Conservation (phyloP, 345 rosid species). For the Cochlearia excelsa region DNA sequence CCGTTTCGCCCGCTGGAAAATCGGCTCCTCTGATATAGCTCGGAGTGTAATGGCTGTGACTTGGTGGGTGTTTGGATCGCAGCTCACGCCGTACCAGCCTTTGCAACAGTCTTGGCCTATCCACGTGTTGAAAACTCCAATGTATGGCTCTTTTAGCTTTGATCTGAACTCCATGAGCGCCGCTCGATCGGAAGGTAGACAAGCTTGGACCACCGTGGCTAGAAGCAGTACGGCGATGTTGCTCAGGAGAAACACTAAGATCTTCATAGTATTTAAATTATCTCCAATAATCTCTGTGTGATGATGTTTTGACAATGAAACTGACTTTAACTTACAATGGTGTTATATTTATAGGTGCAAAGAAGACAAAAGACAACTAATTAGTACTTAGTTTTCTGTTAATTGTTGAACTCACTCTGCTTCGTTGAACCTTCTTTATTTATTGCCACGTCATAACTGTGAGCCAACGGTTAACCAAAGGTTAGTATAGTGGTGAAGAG, state of each 20-base stretch:
- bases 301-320: too few relatives aligned
- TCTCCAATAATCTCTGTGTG: conserved; percentile 7
- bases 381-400: conserved; percentile 10
- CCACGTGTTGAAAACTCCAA: conserved; percentile 78
- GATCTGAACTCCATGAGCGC: conserved; percentile 58
- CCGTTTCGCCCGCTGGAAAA: conserved; percentile 59
- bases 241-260: not conserved
- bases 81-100: conserved; percentile 76
- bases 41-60: conserved; percentile 73
- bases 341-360: conserved; percentile 31
- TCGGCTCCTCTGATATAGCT: conserved; percentile 82
- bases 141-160: conserved; percentile 59
- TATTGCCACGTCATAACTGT: too few relatives aligned
- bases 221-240: conserved; percentile 25
- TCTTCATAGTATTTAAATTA: conserved; percentile 11
- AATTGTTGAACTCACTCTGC: too few relatives aligned
- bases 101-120: conserved; percentile 60
- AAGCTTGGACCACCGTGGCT: conserved; percentile 39
- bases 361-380: too few relatives aligned
- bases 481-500: too few relatives aligned
- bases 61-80: conserved; percentile 51
- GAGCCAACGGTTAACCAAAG: too few relatives aligned
- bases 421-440: conserved; percentile 30
- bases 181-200: conserved; percentile 51
- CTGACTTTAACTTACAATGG: not conserved